Conservation (phyloP, 768 basidiomycete genomes). For the Glaciozyma antarctica region DNA sequence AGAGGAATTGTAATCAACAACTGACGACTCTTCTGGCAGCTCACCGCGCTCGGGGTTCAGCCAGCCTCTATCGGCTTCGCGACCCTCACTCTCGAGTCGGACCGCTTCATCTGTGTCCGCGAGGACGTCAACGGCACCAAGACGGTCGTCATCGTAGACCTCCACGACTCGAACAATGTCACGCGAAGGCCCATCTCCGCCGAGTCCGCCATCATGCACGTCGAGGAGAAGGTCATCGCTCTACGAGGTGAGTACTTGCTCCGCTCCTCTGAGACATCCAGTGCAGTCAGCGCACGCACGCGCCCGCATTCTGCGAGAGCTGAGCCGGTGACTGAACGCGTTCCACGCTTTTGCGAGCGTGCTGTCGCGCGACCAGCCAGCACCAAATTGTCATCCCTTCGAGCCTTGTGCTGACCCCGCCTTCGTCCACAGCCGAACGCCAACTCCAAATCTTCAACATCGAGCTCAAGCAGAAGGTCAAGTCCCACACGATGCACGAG, state of each 20-base stretch:
- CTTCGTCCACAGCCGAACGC: constrained; percentile 57
- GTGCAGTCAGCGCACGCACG: too few relatives aligned
- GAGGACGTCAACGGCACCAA: constrained; percentile 88
- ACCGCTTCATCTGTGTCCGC: constrained; percentile 95
- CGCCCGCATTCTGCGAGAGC: too few relatives aligned
- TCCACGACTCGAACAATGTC: constrained; percentile 90
- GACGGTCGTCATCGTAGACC: constrained; percentile 98
- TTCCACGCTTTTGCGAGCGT: too few relatives aligned
- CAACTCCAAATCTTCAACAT: constrained; percentile 98
- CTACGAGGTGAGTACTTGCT: constrained; percentile 60
- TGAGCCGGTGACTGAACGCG: too few relatives aligned
- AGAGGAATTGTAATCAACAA: neutral
- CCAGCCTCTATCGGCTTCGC: constrained; percentile 96
- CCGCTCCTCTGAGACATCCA: too few relatives aligned
- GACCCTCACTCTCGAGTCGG: constrained; percentile 90
- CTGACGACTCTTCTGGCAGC: constrained; percentile 46
- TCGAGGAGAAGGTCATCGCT: constrained; percentile 89
- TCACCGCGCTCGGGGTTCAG: constrained; percentile 90
- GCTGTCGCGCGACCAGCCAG: too few relatives aligned
- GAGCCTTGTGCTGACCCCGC: neutral
- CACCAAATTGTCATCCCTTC: too few relatives aligned
- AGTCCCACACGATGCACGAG: constrained; percentile 84
- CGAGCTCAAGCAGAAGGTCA: constrained; percentile 94
- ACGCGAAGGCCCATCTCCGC: constrained; percentile 89
- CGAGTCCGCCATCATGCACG: constrained; percentile 99